Base-by-base conservation (phyloP, 345 rosid genomes). In the Microcos paniculata region DNA sequence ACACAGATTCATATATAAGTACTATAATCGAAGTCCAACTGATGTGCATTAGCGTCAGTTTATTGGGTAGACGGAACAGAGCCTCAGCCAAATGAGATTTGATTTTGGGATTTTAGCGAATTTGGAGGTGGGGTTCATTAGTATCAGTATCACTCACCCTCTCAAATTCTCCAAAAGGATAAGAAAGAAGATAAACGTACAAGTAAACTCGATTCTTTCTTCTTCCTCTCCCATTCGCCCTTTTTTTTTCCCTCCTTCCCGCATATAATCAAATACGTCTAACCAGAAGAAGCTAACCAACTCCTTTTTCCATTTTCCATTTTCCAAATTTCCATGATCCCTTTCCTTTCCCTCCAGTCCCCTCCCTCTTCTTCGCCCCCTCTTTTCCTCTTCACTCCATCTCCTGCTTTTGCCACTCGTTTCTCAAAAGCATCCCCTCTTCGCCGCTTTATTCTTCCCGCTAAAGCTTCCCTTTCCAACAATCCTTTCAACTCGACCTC, bases 381-480 rank as follows among this genome's bases (percentile, higher is more conserved):
- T 69, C 80, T 72, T 59, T 58, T 73, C 70, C 15, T 45, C 86
- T 61, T 62, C 67, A 1, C 35, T 45, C 78, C 78, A 14, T 62
- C 64, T 6, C 56, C 75, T 46, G 77, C 8, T 28, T 46, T 26
- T 3, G 16, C 13, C 1, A 15, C 42, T 28, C 75, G 61, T 76
- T 70, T 53, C 35, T 62, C 69, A 80, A 85, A 75, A 62, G 31
- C 78, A 76, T 31, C 78, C 77, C 77, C 84, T 16, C 72, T 77
- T 14, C 82, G 68, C 55, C 85, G 82, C 58, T 52, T 71, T n/a
- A 33, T 80, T 71, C 78, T 82, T 61, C 73, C 79, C 45, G 4
- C 62, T 33, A 79, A 59, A 53, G 69, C 53, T n/a, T 87, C 88
- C 43, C 70, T 81, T 81, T 80, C 88, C 14, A 82, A 77, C 71